Conservation (phyloP, 768 basidiomycete genomes). For the Podaxis rugospora region DNA sequence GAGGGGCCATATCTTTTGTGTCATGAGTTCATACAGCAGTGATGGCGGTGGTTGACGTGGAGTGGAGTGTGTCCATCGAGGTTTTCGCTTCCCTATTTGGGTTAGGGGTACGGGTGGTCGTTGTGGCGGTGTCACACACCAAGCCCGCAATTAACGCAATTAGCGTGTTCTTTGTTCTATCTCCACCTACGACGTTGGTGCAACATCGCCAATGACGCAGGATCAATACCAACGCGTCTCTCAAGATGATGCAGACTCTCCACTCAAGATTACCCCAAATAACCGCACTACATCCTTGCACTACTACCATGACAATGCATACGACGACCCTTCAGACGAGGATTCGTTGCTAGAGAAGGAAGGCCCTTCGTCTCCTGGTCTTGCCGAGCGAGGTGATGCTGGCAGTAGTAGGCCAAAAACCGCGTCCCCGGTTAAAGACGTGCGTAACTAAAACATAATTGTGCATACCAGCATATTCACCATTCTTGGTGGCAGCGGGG, state of each 20-base stretch:
- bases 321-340: conserved; percentile 78
- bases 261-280: conserved; percentile 1
- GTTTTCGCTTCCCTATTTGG: conserved; percentile 10
- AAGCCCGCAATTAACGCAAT: not conserved
- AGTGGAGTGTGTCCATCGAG: not conserved
- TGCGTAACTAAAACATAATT: not conserved
- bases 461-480: not conserved
- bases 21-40: conserved; percentile 8
- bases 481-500: not conserved
- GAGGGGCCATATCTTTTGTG: conserved; percentile 29
- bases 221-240: conserved; percentile 3
- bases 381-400: conserved; percentile 26
- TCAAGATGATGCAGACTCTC: conserved; percentile 4
- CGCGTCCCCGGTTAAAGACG: not conserved
- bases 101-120: conserved; percentile 14
- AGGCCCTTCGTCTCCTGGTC: conserved; percentile 20
- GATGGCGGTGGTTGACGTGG: not conserved
- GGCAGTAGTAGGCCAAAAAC: conserved; percentile 16
- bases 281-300: not conserved
- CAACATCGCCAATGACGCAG: not conserved
- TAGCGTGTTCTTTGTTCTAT: not conserved
- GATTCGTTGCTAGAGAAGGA: conserved; percentile 55
- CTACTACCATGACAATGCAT: conserved; percentile 76
- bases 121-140: not conserved
- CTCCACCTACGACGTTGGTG: conserved; percentile 1